A percentile compares a stretch with the other conserved stretches of the same genome.
These are phyloP conservation scores for Zygotorulaspora chibaensis DNA, from an alignment of 805 yeast genomes.

Conservation along the genomic window DNA sequence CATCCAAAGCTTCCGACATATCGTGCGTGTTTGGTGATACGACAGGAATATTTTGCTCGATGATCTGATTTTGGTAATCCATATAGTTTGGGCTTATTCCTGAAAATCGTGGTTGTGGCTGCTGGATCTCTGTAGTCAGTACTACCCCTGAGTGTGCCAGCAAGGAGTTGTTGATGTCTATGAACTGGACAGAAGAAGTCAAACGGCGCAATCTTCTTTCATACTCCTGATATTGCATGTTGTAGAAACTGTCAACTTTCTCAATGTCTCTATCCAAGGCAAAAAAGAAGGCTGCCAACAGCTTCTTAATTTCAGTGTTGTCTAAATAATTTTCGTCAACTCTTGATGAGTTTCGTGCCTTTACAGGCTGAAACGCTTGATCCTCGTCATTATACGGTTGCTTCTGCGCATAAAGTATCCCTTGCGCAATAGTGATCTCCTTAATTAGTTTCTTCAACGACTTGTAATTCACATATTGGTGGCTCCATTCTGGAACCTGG, in stretches of 20 bases:
- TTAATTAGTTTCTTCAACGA: conserved; percentile 76
- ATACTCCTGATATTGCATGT: conserved; percentile 68
- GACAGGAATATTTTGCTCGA: not conserved
- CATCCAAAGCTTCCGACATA: conserved; percentile 48
- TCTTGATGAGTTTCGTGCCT: conserved; percentile 12
- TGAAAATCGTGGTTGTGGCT: conserved; percentile 9
- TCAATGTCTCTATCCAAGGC: conserved; percentile 78
- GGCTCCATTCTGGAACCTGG: conserved; percentile 92
- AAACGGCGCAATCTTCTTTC: conserved; percentile 58
- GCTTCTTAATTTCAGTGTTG: conserved; percentile 42
- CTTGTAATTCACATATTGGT: conserved; percentile 80
- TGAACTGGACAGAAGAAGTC: conserved; percentile 33
- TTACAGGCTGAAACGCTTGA: conserved; percentile 15
- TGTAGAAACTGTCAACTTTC: conserved; percentile 74
- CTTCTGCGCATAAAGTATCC: conserved; percentile 26
- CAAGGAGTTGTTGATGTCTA: conserved; percentile 12
- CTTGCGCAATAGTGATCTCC: conserved; percentile 47
- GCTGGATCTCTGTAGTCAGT: conserved; percentile 8
- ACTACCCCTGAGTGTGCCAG: conserved; percentile 8
- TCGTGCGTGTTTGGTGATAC: conserved; percentile 13
- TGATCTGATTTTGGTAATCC: not conserved
- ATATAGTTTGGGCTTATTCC: conserved; percentile 4
- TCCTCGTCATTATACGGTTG: conserved; percentile 10
- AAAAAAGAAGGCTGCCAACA: conserved; percentile 65
- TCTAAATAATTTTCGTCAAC: conserved; percentile 28